phyloP scores from a whole-genome alignment of 352 stramenopile genomes.

The Phytophthora hibernalis region DNA sequence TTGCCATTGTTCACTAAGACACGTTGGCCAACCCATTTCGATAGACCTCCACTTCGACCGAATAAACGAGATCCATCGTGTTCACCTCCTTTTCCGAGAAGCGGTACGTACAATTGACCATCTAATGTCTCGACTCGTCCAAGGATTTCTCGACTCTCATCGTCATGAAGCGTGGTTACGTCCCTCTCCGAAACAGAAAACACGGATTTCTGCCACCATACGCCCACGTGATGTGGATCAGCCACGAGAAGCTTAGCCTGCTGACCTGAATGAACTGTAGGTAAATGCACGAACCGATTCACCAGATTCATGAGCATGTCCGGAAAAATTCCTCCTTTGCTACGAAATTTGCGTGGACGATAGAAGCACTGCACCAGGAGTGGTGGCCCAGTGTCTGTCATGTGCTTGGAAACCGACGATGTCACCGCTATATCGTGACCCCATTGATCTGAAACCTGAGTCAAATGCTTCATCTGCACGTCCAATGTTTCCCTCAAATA shows the following conservation, averaged over 20 bases:
- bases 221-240: conserved; percentile 51
- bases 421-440: conserved; percentile 52
- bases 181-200: conserved; percentile 60
- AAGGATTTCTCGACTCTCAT: conserved; percentile 55
- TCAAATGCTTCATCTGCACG: conserved; percentile 63
- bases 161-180: conserved; percentile 63
- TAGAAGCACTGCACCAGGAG: conserved; percentile 46
- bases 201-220: conserved; percentile 78
- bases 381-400: conserved; percentile 8
- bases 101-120: conserved; percentile 64
- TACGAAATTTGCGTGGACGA: conserved; percentile 63
- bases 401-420: conserved; percentile 15
- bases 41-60: conserved; percentile 41
- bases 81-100: conserved; percentile 41
- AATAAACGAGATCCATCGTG: conserved; percentile 53
- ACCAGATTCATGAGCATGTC: conserved; percentile 58
- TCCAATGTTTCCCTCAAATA: conserved; percentile 63
- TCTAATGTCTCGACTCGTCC: conserved; percentile 65
- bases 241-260: conserved; percentile 61
- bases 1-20: conserved; percentile 78
- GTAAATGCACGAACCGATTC: conserved; percentile 50
- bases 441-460: conserved; percentile 66
- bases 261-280: conserved; percentile 42
- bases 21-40: conserved; percentile 64
- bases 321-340: conserved; percentile 70